A percentile compares a stretch with the other conserved stretches of the same genome.
These are phyloP conservation scores for Raphidocelis subcapitata DNA, from an alignment of 139 green algal species.

Conservation along the genomic window DNA sequence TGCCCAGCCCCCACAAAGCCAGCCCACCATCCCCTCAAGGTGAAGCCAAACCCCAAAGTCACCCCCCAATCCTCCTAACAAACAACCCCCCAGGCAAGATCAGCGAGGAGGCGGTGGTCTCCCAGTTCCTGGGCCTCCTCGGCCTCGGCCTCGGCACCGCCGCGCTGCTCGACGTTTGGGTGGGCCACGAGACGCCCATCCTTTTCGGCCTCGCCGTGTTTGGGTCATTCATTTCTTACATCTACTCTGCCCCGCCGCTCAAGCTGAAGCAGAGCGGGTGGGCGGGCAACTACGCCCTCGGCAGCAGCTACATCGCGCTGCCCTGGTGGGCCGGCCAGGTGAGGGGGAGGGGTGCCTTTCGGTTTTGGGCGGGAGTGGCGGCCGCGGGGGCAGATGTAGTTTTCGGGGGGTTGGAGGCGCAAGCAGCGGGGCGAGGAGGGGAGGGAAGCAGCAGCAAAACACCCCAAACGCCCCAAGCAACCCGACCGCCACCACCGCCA, in stretches of 20 bases:
- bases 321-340: slow-evolving; percentile 95
- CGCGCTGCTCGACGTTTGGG: slow-evolving; percentile 82
- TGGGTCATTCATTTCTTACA: slow-evolving; percentile 97
- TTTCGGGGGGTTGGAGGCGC: not conserved
- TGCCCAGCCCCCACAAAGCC: no score
- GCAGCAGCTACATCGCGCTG: slow-evolving; percentile 95
- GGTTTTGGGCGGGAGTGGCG: not conserved
- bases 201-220: slow-evolving; percentile 82
- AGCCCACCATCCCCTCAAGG: no score
- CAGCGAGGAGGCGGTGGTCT: slow-evolving; percentile 77
- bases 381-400: not conserved
- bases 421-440: not conserved
- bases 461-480: no score
- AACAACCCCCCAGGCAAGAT: slow-evolving; percentile 69
- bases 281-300: slow-evolving; percentile 92
- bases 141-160: slow-evolving; percentile 79
- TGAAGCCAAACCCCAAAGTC: no score
- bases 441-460: no score
- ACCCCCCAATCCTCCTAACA: no score
- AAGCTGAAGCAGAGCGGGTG: slow-evolving; percentile 98
- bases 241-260: slow-evolving; percentile 96
- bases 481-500: no score
- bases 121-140: slow-evolving; percentile 89
- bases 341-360: not conserved
- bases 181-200: slow-evolving; percentile 54